Conservation (phyloP, 129 eudicot species). For the Ambrosia artemisiifolia region DNA sequence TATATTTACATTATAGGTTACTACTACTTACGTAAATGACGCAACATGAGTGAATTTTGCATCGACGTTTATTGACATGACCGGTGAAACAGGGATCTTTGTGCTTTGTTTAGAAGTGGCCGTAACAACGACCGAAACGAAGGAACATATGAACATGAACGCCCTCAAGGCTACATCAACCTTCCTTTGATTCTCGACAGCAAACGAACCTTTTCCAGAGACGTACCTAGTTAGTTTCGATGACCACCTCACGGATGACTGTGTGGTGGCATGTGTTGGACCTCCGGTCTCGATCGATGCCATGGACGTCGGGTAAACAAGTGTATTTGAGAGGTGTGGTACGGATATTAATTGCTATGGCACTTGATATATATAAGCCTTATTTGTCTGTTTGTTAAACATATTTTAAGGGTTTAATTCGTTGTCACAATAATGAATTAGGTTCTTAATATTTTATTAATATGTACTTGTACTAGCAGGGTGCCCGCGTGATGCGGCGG, state of each 20-base stretch:
- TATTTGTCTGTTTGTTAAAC: not conserved
- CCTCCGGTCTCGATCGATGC: slow-evolving; percentile 5
- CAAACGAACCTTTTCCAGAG: not conserved
- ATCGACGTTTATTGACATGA: not conserved
- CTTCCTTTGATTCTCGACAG: slow-evolving; percentile 12
- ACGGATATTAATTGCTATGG: not conserved
- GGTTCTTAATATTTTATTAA: too few relatives aligned
- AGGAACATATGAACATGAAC: not conserved
- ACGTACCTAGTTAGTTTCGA: slow-evolving; percentile 2
- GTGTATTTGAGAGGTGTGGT: not conserved
- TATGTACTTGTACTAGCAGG: too few relatives aligned
- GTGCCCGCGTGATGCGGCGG: too few relatives aligned
- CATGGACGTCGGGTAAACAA: not conserved
- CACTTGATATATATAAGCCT: not conserved
- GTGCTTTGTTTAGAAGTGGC: slow-evolving; percentile 14
- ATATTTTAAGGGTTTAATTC: not conserved
- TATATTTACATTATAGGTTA: too few relatives aligned
- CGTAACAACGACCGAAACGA: slow-evolving; percentile 11
- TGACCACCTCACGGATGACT: slow-evolving; percentile 17
- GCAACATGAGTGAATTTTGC: slow-evolving; percentile 14
- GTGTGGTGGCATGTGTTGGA: slow-evolving; percentile 2
- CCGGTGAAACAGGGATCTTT: not conserved
- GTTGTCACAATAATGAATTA: too few relatives aligned
- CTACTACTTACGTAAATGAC: slow-evolving; percentile 20
- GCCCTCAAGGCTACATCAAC: slow-evolving; percentile 11